Base-by-base conservation (phyloP, 148 eudicot genomes). In the Gaultheria prostrata region DNA sequence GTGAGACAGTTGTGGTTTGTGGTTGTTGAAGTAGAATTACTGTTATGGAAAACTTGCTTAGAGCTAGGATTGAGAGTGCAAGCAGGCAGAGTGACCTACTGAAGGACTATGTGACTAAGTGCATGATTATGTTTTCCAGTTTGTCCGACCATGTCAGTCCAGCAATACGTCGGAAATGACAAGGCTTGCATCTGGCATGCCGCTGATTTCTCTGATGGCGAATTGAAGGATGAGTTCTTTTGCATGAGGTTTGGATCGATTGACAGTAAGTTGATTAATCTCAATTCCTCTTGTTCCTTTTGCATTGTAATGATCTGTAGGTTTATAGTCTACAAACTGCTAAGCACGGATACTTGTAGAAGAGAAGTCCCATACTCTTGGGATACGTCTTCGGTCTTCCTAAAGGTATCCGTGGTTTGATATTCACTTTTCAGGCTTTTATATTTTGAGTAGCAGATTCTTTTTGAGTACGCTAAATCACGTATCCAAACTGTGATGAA, bases 161-260 rank as follows among this genome's bases (percentile, higher is more conserved):
- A 93, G 86, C 97, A 94, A 82, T 96, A 92, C 80, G 91, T 91
- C 12, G 97, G 98, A 50, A 94, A 92, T 73, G 98, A 94, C 6
- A 94, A 93, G 86, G 92, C 94, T 1, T 94, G 98, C 82, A 93
- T 94, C 76, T 94, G 98, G 98, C 95, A 93, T 87, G 98, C 98
- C 15, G 81, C 87, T 85, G 98, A 94, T 86, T 94, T 82, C 85
- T 90, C 98, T 74, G 95, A 92, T 87, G 94, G 92, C 33, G 97
- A 93, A 84, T 81, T 93, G 85, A 93, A 93, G 84, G 91, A 92
- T 53, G 98, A 94, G 85, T 84, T 91, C 59, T 93, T 94, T 54
- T 85, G 90, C 77, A 92, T 94, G 61, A 89, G 97, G 48, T 94
- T 94, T 72, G 86, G 86, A 30, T 88, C 97, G 0, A 83, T 92